Percentiles rank a stretch among this genome's conserved stretches.
Conservation (phyloP, 1,284 basidiomycete genomes). For the Flammula alnicola region DNA sequence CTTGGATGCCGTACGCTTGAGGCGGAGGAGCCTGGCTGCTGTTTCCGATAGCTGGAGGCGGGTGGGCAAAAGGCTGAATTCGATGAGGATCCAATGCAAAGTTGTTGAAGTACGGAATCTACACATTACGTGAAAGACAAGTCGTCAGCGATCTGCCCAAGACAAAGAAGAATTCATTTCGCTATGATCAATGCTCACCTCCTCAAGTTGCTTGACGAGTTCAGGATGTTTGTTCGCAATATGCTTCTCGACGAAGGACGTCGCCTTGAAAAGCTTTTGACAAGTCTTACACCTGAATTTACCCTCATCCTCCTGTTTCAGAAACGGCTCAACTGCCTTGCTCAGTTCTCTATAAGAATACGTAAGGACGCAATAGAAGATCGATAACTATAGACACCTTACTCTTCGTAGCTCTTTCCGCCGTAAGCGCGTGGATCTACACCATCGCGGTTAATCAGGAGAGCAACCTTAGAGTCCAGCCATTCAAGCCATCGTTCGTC, state of each 20-base stretch:
- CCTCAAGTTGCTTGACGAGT: conserved; percentile 75
- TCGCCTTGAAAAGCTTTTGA: conserved; percentile 94
- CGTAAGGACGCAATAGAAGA: conserved; percentile 15
- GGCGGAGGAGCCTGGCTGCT: conserved; percentile 70
- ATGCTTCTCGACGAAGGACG: conserved; percentile 95
- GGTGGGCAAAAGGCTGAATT: conserved; percentile 84
- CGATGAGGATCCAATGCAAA: conserved; percentile 93
- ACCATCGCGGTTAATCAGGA: conserved; percentile 74
- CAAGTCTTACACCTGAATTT: conserved; percentile 96
- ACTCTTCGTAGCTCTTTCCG: conserved; percentile 90
- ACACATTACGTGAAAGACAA: conserved; percentile 21
- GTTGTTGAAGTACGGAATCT: conserved; percentile 91
- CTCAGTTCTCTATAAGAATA: conserved; percentile 68
- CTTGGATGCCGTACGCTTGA: conserved; percentile 79
- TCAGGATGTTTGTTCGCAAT: conserved; percentile 89
- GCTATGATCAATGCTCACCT: conserved; percentile 57
- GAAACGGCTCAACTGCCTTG: conserved; percentile 74
- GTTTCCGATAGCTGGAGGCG: conserved; percentile 65
- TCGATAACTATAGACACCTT: conserved; percentile 35
- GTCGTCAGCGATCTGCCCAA: conserved; percentile 1
- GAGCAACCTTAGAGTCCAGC: conserved; percentile 82
- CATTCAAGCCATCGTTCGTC: conserved; percentile 89
- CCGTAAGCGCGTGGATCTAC: conserved; percentile 88
- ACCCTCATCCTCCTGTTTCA: conserved; percentile 94
- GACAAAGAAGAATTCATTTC: too few species aligned